Percentiles rank a stretch among this genome's conserved stretches.
phyloP scores from a whole-genome alignment of 2,329 filamentous ascomycete genomes.

The Colletotrichum tabaci region DNA sequence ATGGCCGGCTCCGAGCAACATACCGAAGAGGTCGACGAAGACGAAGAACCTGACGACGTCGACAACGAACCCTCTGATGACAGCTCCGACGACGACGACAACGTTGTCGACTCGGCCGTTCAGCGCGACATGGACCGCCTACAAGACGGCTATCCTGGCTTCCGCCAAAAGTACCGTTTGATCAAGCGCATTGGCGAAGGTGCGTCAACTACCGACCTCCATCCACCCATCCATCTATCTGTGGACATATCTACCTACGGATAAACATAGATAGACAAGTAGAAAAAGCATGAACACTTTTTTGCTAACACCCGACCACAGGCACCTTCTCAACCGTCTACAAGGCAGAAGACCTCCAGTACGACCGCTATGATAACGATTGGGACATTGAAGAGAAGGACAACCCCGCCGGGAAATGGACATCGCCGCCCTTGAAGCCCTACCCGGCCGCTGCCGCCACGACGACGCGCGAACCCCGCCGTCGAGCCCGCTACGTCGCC shows the following conservation, averaged over 20 bases:
- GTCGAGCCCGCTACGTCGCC: constrained; percentile 82
- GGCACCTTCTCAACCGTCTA: constrained; percentile 99
- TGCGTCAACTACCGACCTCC: constrained; percentile 55
- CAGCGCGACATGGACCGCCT: constrained; percentile 90
- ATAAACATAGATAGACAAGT: too few relatives aligned
- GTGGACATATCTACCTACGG: too few relatives aligned
- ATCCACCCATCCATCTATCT: constrained; percentile 1
- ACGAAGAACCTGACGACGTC: constrained; percentile 56
- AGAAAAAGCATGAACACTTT: too few relatives aligned
- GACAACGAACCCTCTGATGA: constrained; percentile 61
- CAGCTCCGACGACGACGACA: constrained; percentile 74
- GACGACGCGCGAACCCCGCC: constrained; percentile 26
- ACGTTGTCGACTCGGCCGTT: constrained; percentile 76
- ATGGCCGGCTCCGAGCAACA: constrained; percentile 60
- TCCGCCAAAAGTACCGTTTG: constrained; percentile 86
- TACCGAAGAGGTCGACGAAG: constrained; percentile 55
- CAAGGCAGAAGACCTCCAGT: constrained; percentile 94
- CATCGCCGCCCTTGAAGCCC: constrained; percentile 76
- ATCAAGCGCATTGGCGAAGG: constrained; percentile 99
- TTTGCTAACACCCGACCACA: constrained; percentile 54
- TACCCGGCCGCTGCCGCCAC: constrained; percentile 54
- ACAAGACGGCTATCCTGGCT: constrained; percentile 85
- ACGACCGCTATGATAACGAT: constrained; percentile 85
- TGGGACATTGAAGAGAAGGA: constrained; percentile 84
- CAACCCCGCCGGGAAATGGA: constrained; percentile 73